Percentiles rank a stretch among this genome's conserved stretches.
These are phyloP conservation scores for Gastroboletus turbinatus DNA, from an alignment of 1,284 basidiomycete species.

Conservation along the genomic window DNA sequence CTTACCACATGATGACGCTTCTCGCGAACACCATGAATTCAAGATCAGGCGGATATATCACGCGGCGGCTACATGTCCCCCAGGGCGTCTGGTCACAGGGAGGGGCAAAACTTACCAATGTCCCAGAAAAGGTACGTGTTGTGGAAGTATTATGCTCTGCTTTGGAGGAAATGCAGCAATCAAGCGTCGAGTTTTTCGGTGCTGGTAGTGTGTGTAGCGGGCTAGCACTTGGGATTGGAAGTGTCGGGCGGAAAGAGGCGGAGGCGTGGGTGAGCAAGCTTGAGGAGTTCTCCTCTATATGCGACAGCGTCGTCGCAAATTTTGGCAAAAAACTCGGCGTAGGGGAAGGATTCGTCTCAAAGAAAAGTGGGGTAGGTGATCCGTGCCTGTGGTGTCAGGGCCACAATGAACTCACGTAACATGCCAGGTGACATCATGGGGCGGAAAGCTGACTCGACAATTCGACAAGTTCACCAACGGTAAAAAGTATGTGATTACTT, in stretches of 20 bases:
- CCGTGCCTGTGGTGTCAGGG: not conserved
- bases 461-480: slow-evolving; percentile 91
- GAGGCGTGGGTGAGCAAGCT: slow-evolving; percentile 69
- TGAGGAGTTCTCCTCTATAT: slow-evolving; percentile 71
- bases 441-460: slow-evolving; percentile 77
- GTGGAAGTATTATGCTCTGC: slow-evolving; percentile 76
- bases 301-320: slow-evolving; percentile 83
- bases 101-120: slow-evolving; percentile 77
- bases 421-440: slow-evolving; percentile 62
- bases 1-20: slow-evolving; percentile 88
- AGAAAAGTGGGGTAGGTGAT: slow-evolving; percentile 68
- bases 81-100: slow-evolving; percentile 89
- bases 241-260: slow-evolving; percentile 68
- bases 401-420: slow-evolving; percentile 19
- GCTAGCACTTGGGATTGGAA: slow-evolving; percentile 66
- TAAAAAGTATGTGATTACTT: slow-evolving; percentile 67
- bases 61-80: slow-evolving; percentile 84
- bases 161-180: slow-evolving; percentile 70
- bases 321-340: slow-evolving; percentile 89
- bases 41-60: slow-evolving; percentile 86
- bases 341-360: slow-evolving; percentile 78
- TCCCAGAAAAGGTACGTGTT: slow-evolving; percentile 84
- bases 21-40: slow-evolving; percentile 79
- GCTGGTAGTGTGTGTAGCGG: slow-evolving; percentile 76
- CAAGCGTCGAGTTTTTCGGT: slow-evolving; percentile 69